These are phyloP conservation scores for Fonsecaea multimorphosa DNA, from an alignment of 2,329 filamentous ascomycete genomes.

Conservation along the genomic window DNA sequence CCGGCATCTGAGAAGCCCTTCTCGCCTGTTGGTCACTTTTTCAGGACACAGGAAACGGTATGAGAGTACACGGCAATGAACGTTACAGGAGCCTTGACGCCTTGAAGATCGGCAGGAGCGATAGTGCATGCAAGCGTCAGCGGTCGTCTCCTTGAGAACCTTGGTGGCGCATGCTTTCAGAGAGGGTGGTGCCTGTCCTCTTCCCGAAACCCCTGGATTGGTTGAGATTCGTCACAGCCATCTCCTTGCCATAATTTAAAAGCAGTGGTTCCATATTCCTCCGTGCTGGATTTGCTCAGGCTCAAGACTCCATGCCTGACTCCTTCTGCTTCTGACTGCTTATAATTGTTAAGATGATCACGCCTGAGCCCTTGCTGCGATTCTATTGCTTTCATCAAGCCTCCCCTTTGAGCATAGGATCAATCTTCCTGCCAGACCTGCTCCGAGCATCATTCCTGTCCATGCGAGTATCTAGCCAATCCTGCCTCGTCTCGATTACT, in stretches of 20 bases:
- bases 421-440: background rate
- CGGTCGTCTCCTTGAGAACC: background rate
- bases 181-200: background rate
- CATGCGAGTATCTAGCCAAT: background rate
- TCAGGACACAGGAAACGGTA: background rate
- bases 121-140: background rate
- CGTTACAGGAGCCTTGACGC: background rate
- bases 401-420: background rate
- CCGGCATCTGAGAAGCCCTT: background rate
- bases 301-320: background rate
- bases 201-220: background rate
- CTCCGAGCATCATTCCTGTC: background rate
- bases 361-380: background rate
- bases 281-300: background rate
- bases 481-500: background rate
- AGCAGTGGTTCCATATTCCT: background rate
- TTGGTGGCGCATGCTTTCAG: background rate
- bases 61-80: background rate
- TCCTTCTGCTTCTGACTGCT: background rate
- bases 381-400: background rate
- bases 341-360: background rate
- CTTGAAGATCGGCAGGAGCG: background rate
- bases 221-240: background rate
- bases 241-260: background rate
- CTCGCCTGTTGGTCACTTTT: background rate